A percentile compares a stretch with the other conserved stretches of the same genome.
These are phyloP conservation scores for Sphagnum magellanicum DNA, from an alignment of 228 moss, liverwort and hornwort species.

Conservation along the genomic window DNA sequence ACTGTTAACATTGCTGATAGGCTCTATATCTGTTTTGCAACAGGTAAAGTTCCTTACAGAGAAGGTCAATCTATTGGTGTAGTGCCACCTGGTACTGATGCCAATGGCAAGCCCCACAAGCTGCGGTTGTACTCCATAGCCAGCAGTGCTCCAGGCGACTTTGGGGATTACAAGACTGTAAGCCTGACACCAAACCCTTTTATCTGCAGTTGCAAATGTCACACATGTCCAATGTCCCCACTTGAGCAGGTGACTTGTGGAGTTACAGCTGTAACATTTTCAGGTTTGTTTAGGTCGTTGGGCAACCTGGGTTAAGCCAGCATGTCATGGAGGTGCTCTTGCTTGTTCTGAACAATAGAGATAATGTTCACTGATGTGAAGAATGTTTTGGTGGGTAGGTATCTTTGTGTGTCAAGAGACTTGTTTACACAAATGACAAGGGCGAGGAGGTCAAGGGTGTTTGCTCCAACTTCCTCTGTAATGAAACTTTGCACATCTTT, in stretches of 20 bases:
- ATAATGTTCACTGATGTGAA: too few species aligned
- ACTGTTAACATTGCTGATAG: too few species aligned
- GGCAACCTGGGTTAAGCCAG: too few species aligned
- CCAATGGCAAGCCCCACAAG: conserved; percentile 58
- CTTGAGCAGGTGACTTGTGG: neutral
- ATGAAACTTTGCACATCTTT: too few species aligned
- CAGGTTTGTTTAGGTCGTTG: too few species aligned
- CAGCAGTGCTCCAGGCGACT: conserved; percentile 66
- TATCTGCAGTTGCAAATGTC: neutral
- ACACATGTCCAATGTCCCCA: neutral
- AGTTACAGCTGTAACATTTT: too few species aligned
- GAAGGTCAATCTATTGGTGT: conserved; percentile 62
- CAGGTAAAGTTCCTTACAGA: conserved; percentile 63
- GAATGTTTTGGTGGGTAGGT: conserved; percentile 11
- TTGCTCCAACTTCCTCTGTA: conserved; percentile 89
- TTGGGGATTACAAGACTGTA: conserved; percentile 61
- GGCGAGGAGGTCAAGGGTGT: conserved; percentile 69
- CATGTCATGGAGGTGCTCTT: too few species aligned
- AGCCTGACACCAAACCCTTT: conserved; percentile 3
- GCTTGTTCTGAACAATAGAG: too few species aligned
- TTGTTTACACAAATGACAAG: conserved; percentile 58
- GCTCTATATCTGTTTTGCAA: neutral
- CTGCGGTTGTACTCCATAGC: conserved; percentile 64
- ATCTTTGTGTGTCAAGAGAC: conserved; percentile 60
- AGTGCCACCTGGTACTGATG: conserved; percentile 45